Conservation (phyloP, 768 basidiomycete genomes). For the Lactarius deliciosus region DNA sequence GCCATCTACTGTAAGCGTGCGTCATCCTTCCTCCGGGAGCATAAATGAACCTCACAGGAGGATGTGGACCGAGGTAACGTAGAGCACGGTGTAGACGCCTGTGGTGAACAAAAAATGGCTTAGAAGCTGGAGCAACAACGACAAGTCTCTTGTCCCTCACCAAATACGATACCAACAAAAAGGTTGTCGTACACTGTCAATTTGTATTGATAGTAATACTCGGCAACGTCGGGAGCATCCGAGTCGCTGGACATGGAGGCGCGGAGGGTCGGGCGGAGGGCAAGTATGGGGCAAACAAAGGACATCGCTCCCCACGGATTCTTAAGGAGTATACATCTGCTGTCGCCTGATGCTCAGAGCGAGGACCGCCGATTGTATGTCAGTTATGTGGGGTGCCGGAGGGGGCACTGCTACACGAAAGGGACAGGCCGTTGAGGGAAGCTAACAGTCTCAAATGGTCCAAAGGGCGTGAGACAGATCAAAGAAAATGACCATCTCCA, state of each 20-base stretch:
- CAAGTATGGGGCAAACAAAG: background rate
- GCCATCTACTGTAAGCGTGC: background rate
- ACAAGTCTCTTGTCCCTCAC: background rate
- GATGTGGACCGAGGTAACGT: background rate
- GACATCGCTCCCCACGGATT: background rate
- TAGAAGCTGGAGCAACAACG: background rate
- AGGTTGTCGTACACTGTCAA: background rate
- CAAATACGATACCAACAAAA: background rate
- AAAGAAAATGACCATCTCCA: no score
- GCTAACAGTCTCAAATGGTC: no score
- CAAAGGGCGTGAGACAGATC: no score
- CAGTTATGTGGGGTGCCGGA: no score
- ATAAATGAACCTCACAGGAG: conserved; percentile 1
- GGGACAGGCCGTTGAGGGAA: no score
- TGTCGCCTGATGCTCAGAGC: no score
- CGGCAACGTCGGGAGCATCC: no score
- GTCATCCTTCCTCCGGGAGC: background rate
- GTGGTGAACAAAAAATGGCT: background rate
- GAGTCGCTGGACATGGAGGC: background rate
- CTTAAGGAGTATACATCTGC: no score
- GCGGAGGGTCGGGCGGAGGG: background rate
- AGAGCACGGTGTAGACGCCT: background rate
- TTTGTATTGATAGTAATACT: background rate
- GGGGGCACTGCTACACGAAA: no score
- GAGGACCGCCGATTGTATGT: no score